Evolutionary conservation across 2,329 filamentous ascomycete species (phyloP).

Genomic region (Ophiostoma perfectum): DNA sequence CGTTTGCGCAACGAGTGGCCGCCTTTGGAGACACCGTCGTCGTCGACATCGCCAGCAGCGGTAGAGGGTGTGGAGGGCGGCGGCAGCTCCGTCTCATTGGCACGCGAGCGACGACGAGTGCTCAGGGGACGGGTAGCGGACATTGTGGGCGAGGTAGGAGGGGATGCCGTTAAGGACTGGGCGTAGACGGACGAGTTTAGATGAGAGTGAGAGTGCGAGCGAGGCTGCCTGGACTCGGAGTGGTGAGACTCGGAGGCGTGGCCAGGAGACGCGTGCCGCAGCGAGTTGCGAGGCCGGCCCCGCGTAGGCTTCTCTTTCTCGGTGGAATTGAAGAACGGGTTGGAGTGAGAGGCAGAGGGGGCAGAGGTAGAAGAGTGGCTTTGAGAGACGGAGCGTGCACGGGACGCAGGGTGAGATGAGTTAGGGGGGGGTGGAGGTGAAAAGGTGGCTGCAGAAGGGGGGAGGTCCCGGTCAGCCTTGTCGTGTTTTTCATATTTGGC

Average conservation of each 20-base stretch:
- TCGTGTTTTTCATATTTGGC: constrained; percentile 9
- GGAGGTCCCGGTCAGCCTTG: constrained; percentile 13
- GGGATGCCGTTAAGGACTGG: constrained; percentile 37
- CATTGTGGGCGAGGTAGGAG: constrained; percentile 31
- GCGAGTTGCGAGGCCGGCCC: constrained; percentile 21
- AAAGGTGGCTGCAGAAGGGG: not conserved
- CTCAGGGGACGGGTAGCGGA: constrained; percentile 18
- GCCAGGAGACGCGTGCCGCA: constrained; percentile 14
- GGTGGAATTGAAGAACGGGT: not conserved
- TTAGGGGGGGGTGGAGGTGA: constrained; percentile 3
- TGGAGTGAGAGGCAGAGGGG: not conserved
- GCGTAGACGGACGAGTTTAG: constrained; percentile 27
- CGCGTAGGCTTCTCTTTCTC: constrained; percentile 10
- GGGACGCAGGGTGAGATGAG: not conserved
- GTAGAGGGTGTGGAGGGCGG: constrained; percentile 35
- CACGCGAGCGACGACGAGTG: constrained; percentile 42
- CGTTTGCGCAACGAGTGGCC: constrained; percentile 55
- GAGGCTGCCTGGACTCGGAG: not conserved
- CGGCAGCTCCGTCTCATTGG: constrained; percentile 37
- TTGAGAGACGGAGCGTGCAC: constrained; percentile 1
- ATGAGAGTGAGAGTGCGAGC: constrained; percentile 9
- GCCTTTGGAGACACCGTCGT: constrained; percentile 49
- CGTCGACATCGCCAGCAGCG: constrained; percentile 34
- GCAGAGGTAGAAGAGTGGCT: not conserved
- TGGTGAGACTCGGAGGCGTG: not conserved